A percentile compares a stretch with the other conserved stretches of the same genome.
phyloP scores from a whole-genome alignment of 306 rosid genomes.

The Cicer arietinum region DNA sequence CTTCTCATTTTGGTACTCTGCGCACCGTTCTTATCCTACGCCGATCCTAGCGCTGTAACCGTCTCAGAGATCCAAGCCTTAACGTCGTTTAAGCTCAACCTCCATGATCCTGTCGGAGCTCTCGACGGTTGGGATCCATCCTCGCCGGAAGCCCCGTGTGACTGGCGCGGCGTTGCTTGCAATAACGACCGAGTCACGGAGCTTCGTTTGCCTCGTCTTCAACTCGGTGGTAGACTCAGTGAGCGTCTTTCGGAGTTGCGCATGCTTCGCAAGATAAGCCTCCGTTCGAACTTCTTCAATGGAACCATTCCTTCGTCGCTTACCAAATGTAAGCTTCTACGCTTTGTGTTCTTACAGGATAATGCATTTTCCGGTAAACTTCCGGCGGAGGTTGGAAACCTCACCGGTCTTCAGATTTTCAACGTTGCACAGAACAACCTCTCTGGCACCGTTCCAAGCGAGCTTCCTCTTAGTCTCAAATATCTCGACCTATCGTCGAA shows the following conservation, averaged over 20 bases:
- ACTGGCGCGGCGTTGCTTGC: constrained; percentile 84
- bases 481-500: constrained; percentile 85
- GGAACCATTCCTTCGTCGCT: constrained; percentile 76
- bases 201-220: constrained; percentile 81
- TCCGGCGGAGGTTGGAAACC: constrained; percentile 69
- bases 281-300: constrained; percentile 78
- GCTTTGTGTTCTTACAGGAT: constrained; percentile 72
- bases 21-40: constrained; percentile 63
- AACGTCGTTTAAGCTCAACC: constrained; percentile 70
- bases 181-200: constrained; percentile 60
- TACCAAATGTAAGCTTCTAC: constrained; percentile 67
- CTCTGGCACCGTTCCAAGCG: constrained; percentile 66
- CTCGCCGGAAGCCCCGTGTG: constrained; percentile 81
- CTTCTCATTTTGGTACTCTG: constrained; percentile 48
- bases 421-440: constrained; percentile 77
- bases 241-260: constrained; percentile 61
- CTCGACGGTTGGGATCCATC: constrained; percentile 73
- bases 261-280: constrained; percentile 71
- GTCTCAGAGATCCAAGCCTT: constrained; percentile 72
- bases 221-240: constrained; percentile 75
- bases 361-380: constrained; percentile 75
- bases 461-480: constrained; percentile 58
- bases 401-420: constrained; percentile 62
- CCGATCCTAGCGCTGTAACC: constrained; percentile 50
- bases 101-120: constrained; percentile 73